A percentile compares a stretch with the other conserved stretches of the same genome.
phyloP scores from a whole-genome alignment of 140 eudicot genomes.

The Stevia rebaudiana region DNA sequence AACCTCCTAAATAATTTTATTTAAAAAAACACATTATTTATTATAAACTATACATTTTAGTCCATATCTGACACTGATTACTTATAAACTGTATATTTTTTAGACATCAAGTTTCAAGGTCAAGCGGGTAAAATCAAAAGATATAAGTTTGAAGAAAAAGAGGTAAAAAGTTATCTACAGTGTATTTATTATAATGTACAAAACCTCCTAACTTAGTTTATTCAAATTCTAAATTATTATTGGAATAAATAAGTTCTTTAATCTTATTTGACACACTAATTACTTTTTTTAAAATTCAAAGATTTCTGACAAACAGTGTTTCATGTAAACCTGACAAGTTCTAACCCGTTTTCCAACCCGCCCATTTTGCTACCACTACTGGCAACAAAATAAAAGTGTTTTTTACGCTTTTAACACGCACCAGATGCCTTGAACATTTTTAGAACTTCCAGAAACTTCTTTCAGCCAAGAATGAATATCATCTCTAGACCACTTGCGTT shows the following conservation, averaged over 20 bases:
- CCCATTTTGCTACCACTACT: background rate
- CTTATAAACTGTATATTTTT: background rate
- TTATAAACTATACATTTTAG: background rate
- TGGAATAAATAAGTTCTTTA: background rate
- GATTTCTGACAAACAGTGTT: no score
- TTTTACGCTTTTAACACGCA: slow-evolving; percentile 25
- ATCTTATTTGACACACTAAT: background rate
- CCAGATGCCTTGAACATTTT: slow-evolving; percentile 48
- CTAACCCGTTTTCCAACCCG: background rate
- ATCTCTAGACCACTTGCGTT: slow-evolving; percentile 47
- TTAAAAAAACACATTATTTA: background rate
- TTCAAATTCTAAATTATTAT: background rate
- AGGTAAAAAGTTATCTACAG: background rate
- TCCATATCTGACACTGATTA: background rate
- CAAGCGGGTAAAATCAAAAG: background rate
- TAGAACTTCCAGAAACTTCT: slow-evolving; percentile 44
- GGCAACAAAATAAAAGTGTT: background rate
- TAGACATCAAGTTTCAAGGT: background rate
- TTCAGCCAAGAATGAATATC: slow-evolving; percentile 60
- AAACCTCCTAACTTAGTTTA: background rate
- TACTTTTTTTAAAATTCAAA: background rate
- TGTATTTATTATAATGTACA: background rate
- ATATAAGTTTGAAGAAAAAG: background rate
- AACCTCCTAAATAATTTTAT: background rate
- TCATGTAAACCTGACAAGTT: background rate